phyloP scores from a whole-genome alignment of 352 stramenopile genomes.

The Globisporangium orthogonon region DNA sequence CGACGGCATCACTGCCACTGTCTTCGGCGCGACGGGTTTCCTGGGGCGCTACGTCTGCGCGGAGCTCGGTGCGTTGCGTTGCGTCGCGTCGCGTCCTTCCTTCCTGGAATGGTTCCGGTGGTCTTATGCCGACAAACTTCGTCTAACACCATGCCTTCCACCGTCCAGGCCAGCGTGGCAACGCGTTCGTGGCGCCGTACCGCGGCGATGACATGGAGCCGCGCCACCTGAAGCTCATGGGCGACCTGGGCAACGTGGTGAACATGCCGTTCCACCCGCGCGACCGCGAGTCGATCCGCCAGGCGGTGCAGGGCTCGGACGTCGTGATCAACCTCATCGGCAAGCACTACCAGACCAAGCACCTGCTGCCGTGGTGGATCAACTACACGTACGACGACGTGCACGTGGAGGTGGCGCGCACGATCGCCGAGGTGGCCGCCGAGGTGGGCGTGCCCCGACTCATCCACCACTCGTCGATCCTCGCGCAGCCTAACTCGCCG shows the following conservation, averaged over 20 bases:
- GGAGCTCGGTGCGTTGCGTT: conserved; percentile 77
- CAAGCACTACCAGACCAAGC: conserved; percentile 97
- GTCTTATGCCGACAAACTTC: not conserved
- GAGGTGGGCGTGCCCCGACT: conserved; percentile 71
- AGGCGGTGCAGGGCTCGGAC: conserved; percentile 90
- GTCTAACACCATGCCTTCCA: no score
- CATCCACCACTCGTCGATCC: conserved; percentile 80
- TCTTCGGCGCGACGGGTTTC: conserved; percentile 95
- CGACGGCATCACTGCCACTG: conserved; percentile 87
- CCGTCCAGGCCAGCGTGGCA: conserved; percentile 50
- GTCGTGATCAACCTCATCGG: conserved; percentile 97
- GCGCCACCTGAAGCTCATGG: conserved; percentile 92
- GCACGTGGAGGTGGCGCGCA: conserved; percentile 90
- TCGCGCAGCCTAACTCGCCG: conserved; percentile 78
- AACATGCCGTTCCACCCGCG: conserved; percentile 78
- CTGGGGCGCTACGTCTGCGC: conserved; percentile 93
- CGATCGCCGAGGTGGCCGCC: conserved; percentile 76
- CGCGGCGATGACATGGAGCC: conserved; percentile 92
- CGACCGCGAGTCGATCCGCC: conserved; percentile 91
- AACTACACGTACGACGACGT: conserved; percentile 95
- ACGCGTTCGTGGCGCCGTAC: conserved; percentile 85
- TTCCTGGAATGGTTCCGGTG: not conserved
- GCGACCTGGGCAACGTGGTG: conserved; percentile 90
- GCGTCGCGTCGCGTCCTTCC: no score
- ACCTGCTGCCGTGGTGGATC: conserved; percentile 90